Conservation (phyloP, 2,329 filamentous ascomycete species). For the Fonsecaea pugnacius region DNA sequence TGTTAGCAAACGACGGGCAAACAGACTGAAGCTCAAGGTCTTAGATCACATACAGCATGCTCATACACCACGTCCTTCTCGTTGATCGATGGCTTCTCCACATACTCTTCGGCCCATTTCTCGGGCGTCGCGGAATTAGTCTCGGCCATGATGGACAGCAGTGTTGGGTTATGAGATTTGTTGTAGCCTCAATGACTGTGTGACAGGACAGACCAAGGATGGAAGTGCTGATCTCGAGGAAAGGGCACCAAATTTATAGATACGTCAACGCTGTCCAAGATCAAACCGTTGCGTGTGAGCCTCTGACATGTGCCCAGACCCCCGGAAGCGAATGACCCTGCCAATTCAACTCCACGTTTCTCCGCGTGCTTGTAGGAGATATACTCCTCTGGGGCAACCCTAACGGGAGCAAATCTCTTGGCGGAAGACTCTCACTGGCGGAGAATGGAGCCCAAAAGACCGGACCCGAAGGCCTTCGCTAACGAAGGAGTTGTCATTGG, state of each 20-base stretch:
- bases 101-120: conserved; percentile 2
- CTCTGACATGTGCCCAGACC: conserved; percentile 25
- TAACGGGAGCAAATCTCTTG: conserved; percentile 2
- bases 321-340: conserved; percentile 14
- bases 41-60: conserved; percentile 6
- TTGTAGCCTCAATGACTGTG: not conserved
- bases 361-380: conserved; percentile 9
- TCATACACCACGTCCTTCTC: conserved; percentile 15
- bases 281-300: not conserved
- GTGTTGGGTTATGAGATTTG: not conserved
- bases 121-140: not conserved
- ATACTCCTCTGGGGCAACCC: not conserved
- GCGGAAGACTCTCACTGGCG: conserved; percentile 13
- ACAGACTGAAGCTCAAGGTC: not conserved
- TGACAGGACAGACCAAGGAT: not conserved
- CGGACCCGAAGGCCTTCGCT: conserved; percentile 10
- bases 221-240: not conserved
- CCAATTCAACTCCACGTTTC: conserved; percentile 11
- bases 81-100: conserved; percentile 1
- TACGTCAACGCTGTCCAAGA: not conserved
- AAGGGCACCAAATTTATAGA: conserved; percentile 4
- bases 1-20: not conserved
- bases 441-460: conserved; percentile 5
- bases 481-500: conserved; percentile 1
- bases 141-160: conserved; percentile 1